These are phyloP conservation scores for Termitomyces bulborhizus DNA, from an alignment of 768 basidiomycete genomes.

Conservation along the genomic window DNA sequence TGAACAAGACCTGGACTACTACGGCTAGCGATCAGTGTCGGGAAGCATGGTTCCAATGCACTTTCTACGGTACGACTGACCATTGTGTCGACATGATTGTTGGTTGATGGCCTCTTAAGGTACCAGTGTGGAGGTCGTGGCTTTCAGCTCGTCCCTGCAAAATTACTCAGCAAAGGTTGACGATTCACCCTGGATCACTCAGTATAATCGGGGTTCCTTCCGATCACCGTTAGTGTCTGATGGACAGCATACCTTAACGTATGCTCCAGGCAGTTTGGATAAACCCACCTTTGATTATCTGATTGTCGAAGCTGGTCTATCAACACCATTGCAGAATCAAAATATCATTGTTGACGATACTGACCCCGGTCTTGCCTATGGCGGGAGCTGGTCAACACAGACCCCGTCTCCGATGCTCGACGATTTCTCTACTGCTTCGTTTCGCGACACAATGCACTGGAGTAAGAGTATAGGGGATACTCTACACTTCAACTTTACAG, in stretches of 20 bases:
- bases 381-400: slow-evolving; percentile 27
- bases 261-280: slow-evolving; percentile 21
- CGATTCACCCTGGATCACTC: slow-evolving; percentile 22
- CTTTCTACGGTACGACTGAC: slow-evolving; percentile 27
- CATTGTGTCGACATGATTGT: not conserved
- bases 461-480: slow-evolving; percentile 27
- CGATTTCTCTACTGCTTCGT: slow-evolving; percentile 23
- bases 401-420: slow-evolving; percentile 14
- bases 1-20: slow-evolving; percentile 34
- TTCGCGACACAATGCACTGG: slow-evolving; percentile 31
- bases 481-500: slow-evolving; percentile 28
- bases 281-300: slow-evolving; percentile 34
- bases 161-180: slow-evolving; percentile 32
- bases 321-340: slow-evolving; percentile 26
- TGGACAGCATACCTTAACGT: slow-evolving; percentile 30
- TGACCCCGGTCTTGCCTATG: slow-evolving; percentile 22
- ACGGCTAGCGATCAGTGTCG: slow-evolving; percentile 23
- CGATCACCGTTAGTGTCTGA: slow-evolving; percentile 27
- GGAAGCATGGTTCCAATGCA: slow-evolving; percentile 33
- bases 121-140: slow-evolving; percentile 24
- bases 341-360: slow-evolving; percentile 33
- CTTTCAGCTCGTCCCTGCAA: slow-evolving; percentile 18
- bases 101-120: slow-evolving; percentile 16
- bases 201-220: slow-evolving; percentile 25
- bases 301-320: slow-evolving; percentile 28